Base-by-base conservation (phyloP, 2,329 filamentous ascomycete species). In the Blastomyces silverae region DNA sequence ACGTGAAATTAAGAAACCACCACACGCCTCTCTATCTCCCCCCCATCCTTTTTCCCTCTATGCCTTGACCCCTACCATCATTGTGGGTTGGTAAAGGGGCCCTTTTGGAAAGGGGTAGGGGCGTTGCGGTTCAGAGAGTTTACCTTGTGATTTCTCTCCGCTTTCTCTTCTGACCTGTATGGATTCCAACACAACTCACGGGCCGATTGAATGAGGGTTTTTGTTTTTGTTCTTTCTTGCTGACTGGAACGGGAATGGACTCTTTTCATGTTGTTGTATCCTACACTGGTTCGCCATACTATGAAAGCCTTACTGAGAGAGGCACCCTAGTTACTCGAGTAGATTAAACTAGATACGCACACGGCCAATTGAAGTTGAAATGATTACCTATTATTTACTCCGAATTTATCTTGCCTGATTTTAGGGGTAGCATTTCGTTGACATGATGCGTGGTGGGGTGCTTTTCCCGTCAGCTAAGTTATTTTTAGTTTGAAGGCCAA, bases 61-160 rank as follows among this genome's bases (percentile, higher is more conserved):
- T 46, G 6, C 5, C 22, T 62, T 52, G 60, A 62, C 60, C 44
- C 25, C 28, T 52, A 53, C 60, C 46, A 39, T 52, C 60, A 52
- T 39, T 62, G 44, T 50, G 60, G 60, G 39, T 62, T 62, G 28
- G 44, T 5, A 20, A 25, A 34, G 7, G 28, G 58, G 39, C 0
- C 20, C 20, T 37, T 37, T 20, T n/a, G 10, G 48, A 52, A 28
- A 2, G 11, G 22, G 28, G 28, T 28, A 55, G 1, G 53, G 15
- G 5, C 2, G 28, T 15, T 10, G 20, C 34, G 5, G 53, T n/a
- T 56, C 15, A 20, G 28, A 42, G 17, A 8, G 20, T 25, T 25
- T 58, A 3, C 34, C 10, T 42, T 58, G 11, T 39, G 22, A 22
- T 58, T 42, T 15, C 10, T 10, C 10, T 22, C 1, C 2, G 1